phyloP scores from a whole-genome alignment of 2,329 filamentous ascomycete species.

The Boeremia lycopersici region DNA sequence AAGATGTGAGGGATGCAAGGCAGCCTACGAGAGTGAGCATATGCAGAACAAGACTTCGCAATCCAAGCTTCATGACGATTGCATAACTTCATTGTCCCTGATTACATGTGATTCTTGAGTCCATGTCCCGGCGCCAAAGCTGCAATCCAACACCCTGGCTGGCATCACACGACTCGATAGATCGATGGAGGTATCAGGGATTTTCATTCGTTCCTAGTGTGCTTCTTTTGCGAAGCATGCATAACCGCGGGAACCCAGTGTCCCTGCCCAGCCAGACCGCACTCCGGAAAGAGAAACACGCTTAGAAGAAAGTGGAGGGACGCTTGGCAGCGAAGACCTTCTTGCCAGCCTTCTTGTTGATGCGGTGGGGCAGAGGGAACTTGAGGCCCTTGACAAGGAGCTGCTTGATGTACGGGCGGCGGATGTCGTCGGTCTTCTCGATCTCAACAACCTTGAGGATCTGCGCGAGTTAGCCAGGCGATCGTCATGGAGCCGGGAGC shows the following conservation, averaged over 20 bases:
- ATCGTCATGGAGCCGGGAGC: neutral
- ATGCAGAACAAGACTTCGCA: too few species aligned
- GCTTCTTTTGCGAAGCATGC: slow-evolving; percentile 51
- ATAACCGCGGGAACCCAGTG: slow-evolving; percentile 49
- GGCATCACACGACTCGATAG: slow-evolving; percentile 31
- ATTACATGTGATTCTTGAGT: slow-evolving; percentile 23
- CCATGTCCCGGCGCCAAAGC: slow-evolving; percentile 20
- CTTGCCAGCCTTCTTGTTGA: slow-evolving; percentile 80
- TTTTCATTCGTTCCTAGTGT: slow-evolving; percentile 53
- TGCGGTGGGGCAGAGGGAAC: slow-evolving; percentile 98
- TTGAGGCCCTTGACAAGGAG: slow-evolving; percentile 92
- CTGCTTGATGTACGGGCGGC: slow-evolving; percentile 99
- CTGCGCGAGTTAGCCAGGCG: slow-evolving; percentile 54
- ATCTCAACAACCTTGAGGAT: slow-evolving; percentile 98
- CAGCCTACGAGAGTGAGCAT: neutral
- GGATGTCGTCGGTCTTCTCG: slow-evolving; percentile 91
- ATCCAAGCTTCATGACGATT: slow-evolving; percentile 8
- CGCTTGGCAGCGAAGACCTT: slow-evolving; percentile 93
- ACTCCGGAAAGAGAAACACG: slow-evolving; percentile 50
- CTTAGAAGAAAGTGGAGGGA: slow-evolving; percentile 97
- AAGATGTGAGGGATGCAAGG: slow-evolving; percentile 35
- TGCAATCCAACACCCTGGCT: slow-evolving; percentile 22
- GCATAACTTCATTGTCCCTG: slow-evolving; percentile 24
- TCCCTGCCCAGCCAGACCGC: slow-evolving; percentile 47
- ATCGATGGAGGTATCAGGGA: slow-evolving; percentile 45